A percentile compares a stretch with the other conserved stretches of the same genome.
Evolutionary conservation across 2,329 filamentous ascomycete species (phyloP).

Genomic region (Metarhizium album): DNA sequence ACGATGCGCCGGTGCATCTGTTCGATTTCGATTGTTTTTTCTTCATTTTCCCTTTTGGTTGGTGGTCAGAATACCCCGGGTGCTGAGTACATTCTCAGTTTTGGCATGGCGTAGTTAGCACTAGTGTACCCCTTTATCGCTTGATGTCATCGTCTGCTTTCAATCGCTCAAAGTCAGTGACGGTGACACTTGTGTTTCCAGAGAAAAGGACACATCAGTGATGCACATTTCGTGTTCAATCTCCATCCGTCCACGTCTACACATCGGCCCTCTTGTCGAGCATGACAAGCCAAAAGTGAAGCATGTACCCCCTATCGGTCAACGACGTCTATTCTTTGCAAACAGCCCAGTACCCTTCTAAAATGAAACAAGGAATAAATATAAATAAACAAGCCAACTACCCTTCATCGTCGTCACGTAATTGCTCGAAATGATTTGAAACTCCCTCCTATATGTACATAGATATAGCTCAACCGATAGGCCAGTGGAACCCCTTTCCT

Average conservation of each 20-base stretch:
- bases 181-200: no score
- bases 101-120: background rate
- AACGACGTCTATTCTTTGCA: background rate
- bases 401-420: background rate
- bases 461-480: background rate
- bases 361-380: background rate
- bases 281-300: background rate
- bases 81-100: background rate
- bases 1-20: background rate
- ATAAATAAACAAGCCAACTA: no score
- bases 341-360: background rate
- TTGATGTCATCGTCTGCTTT: background rate
- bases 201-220: no score
- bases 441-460: background rate
- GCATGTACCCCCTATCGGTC: no score
- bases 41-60: background rate
- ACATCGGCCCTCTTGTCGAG: no score
- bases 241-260: no score
- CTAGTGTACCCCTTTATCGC: background rate
- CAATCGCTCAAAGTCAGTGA: no score
- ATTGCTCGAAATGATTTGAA: background rate
- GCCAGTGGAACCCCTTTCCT: background rate
- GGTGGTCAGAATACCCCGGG: constrained; percentile 1
- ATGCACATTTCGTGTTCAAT: no score
- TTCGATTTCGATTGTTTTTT: background rate